Percentiles rank a stretch among this genome's conserved stretches.
Evolutionary conservation across 169 alveolate species (phyloP).

Genomic region (Cryptosporidium ryanae): DNA sequence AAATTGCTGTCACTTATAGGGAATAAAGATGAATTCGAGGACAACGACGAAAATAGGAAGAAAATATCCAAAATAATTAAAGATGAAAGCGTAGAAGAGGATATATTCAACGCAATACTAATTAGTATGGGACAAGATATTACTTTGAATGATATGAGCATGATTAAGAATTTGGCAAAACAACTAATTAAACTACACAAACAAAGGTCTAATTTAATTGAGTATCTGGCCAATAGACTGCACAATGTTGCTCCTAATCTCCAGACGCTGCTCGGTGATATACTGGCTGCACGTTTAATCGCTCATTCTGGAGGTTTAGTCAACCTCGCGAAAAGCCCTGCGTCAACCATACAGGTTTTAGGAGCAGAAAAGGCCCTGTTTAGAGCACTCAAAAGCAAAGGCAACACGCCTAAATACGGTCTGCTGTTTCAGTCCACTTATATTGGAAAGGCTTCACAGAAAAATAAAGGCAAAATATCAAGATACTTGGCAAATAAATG

Average conservation of each 20-base stretch:
- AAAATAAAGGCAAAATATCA: slow-evolving; percentile 95
- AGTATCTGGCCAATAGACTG: slow-evolving; percentile 91
- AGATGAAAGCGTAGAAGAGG: slow-evolving; percentile 91
- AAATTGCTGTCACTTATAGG: slow-evolving; percentile 88
- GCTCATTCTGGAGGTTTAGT: slow-evolving; percentile 97
- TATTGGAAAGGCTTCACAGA: slow-evolving; percentile 95
- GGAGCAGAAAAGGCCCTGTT: slow-evolving; percentile 98
- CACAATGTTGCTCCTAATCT: slow-evolving; percentile 98
- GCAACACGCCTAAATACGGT: slow-evolving; percentile 99
- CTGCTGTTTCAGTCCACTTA: slow-evolving; percentile 94
- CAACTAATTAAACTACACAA: slow-evolving; percentile 90
- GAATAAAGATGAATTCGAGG: slow-evolving; percentile 83
- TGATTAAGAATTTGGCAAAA: slow-evolving; percentile 91
- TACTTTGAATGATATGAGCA: slow-evolving; percentile 89
- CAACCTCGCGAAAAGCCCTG: slow-evolving; percentile 96
- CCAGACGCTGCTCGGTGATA: slow-evolving; percentile 94
- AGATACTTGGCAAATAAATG: slow-evolving; percentile 97
- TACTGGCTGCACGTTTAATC: slow-evolving; percentile 95
- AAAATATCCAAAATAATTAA: slow-evolving; percentile 85
- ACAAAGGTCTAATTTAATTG: slow-evolving; percentile 89
- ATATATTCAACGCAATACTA: slow-evolving; percentile 88
- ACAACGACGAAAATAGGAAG: slow-evolving; percentile 78
- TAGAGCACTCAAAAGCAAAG: slow-evolving; percentile 96
- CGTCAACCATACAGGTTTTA: slow-evolving; percentile 94
- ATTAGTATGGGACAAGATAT: slow-evolving; percentile 97